A percentile compares a stretch with the other conserved stretches of the same genome.
Conservation (phyloP, 176 grass and related monocot species). For the Zea mays region DNA sequence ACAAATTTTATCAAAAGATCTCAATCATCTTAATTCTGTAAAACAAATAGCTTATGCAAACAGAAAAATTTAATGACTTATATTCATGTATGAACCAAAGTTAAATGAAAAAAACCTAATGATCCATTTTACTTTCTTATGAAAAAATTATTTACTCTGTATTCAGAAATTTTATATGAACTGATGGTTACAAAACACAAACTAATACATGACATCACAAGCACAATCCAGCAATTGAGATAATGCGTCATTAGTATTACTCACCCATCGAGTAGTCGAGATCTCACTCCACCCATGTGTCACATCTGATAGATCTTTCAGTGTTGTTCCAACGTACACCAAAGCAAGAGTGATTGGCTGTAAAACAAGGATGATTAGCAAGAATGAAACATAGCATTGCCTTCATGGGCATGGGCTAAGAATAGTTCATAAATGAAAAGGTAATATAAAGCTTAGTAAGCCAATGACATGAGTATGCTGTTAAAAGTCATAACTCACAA, state of each 20-base stretch:
- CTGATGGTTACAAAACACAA: background rate
- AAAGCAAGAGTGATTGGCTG: slow-evolving; percentile 94
- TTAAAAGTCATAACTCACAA: background rate
- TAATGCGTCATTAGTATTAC: slow-evolving; percentile 35
- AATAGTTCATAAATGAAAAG: slow-evolving; percentile 2
- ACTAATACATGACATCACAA: slow-evolving; percentile 3
- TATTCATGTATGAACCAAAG: slow-evolving; percentile 14
- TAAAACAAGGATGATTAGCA: slow-evolving; percentile 37
- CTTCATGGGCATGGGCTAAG: background rate
- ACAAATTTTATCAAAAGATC: slow-evolving; percentile 17
- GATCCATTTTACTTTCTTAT: slow-evolving; percentile 17
- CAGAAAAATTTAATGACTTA: background rate
- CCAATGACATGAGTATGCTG: background rate
- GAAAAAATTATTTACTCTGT: slow-evolving; percentile 1
- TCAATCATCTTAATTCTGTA: background rate
- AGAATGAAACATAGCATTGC: slow-evolving; percentile 4
- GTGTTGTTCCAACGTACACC: slow-evolving; percentile 94
- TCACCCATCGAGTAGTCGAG: slow-evolving; percentile 89
- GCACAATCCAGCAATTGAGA: slow-evolving; percentile 28
- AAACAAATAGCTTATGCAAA: background rate
- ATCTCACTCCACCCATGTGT: slow-evolving; percentile 97
- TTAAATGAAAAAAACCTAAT: background rate
- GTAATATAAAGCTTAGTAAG: background rate
- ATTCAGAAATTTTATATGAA: background rate
- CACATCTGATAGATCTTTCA: slow-evolving; percentile 99